phyloP scores from a whole-genome alignment of 2,329 filamentous ascomycete genomes.

The Trichoderma cornu-damae region DNA sequence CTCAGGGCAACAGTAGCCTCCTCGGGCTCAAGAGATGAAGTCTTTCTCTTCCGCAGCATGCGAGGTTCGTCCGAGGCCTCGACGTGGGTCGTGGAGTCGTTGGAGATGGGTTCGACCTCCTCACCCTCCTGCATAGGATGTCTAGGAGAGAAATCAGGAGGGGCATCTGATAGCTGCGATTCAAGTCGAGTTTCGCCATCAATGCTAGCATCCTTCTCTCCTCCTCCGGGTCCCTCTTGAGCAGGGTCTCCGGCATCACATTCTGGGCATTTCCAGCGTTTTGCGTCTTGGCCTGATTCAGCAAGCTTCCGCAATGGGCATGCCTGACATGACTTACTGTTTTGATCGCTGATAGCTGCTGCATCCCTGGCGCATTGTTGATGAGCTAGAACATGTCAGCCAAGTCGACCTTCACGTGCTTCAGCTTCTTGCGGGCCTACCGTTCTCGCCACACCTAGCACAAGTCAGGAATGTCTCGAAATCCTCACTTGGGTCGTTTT shows the following conservation, averaged over 20 bases:
- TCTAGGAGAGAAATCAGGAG: conserved; percentile 61
- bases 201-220: conserved; percentile 21
- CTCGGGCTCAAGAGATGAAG: conserved; percentile 63
- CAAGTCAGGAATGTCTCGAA: conserved; percentile 77
- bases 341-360: conserved; percentile 34
- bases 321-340: conserved; percentile 24
- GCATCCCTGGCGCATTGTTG: conserved; percentile 79
- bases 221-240: conserved; percentile 27
- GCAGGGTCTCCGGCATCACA: conserved; percentile 38
- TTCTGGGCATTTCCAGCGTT: conserved; percentile 49
- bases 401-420: not conserved
- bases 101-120: conserved; percentile 63
- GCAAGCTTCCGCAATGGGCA: not conserved
- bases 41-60: conserved; percentile 76
- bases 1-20: conserved; percentile 48
- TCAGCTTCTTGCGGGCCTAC: conserved; percentile 46
- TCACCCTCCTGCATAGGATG: conserved; percentile 44
- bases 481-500: conserved; percentile 74
- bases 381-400: conserved; percentile 63
- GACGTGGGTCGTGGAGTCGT: conserved; percentile 64
- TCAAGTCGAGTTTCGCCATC: conserved; percentile 23
- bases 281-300: conserved; percentile 35
- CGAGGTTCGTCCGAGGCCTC: conserved; percentile 72
- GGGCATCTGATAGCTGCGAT: conserved; percentile 28
- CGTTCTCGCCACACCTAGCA: conserved; percentile 71